Evolutionary conservation across 495 filamentous ascomycete genomes (phyloP).

Genomic region (Xylaria nigripes): DNA sequence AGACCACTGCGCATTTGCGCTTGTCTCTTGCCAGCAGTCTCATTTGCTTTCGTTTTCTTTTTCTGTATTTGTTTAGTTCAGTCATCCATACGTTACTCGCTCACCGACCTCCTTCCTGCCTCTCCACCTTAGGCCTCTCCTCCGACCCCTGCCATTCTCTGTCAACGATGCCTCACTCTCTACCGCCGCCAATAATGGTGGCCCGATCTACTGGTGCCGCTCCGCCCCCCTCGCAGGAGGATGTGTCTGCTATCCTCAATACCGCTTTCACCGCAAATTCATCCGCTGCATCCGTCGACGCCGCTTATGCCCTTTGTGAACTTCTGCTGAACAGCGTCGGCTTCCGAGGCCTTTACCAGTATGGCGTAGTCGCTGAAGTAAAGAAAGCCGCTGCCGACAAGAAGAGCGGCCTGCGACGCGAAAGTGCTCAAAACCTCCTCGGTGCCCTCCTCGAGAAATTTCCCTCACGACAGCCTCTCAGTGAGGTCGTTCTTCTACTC

Average conservation of each 20-base stretch:
- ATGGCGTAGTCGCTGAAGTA: constrained; percentile 63
- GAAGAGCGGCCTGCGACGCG: constrained; percentile 78
- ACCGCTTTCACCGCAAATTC: constrained; percentile 72
- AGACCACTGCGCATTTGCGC: constrained; percentile 3
- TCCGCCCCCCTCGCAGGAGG: constrained; percentile 58
- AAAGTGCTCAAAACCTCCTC: constrained; percentile 90
- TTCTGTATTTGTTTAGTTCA: background rate
- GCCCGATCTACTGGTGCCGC: constrained; percentile 28
- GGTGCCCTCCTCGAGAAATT: constrained; percentile 90
- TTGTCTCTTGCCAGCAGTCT: background rate
- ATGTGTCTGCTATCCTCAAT: constrained; percentile 63
- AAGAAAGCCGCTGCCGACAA: constrained; percentile 89
- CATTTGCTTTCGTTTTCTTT: background rate
- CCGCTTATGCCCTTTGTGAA: constrained; percentile 73
- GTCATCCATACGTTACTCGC: background rate
- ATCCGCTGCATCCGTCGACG: constrained; percentile 81
- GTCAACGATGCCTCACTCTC: constrained; percentile 28
- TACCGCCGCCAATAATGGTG: constrained; percentile 34
- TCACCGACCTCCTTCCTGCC: background rate
- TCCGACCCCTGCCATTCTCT: background rate
- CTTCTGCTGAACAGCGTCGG: constrained; percentile 71
- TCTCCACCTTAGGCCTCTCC: too few species aligned
- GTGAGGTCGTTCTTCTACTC: constrained; percentile 71
- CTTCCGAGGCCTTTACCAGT: constrained; percentile 60
- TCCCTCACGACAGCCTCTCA: constrained; percentile 65